A percentile compares a stretch with the other conserved stretches of the same genome.
Evolutionary conservation across 2,329 filamentous ascomycete genomes (phyloP).

Genomic region (Nectriaceae sp.): DNA sequence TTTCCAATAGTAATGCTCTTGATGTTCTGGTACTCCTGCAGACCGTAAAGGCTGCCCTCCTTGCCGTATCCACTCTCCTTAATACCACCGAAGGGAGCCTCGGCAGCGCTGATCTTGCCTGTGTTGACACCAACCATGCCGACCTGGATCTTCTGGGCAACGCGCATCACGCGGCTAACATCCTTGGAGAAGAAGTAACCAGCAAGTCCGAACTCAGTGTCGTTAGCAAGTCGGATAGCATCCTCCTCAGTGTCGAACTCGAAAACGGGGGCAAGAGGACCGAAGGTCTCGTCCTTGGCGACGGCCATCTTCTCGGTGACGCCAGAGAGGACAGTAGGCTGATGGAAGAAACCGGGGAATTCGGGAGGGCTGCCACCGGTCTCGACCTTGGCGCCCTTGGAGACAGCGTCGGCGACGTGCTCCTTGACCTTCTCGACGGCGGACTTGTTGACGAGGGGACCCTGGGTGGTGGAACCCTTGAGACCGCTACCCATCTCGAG

Average conservation of each 20-base stretch:
- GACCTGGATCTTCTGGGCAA: conserved; percentile 58
- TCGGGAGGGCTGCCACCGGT: conserved; percentile 64
- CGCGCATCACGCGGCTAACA: conserved; percentile 41
- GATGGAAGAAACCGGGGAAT: conserved; percentile 65
- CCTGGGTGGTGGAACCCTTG: conserved; percentile 28
- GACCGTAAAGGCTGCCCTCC: conserved; percentile 46
- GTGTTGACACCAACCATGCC: conserved; percentile 64
- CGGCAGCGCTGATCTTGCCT: conserved; percentile 35
- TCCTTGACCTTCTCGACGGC: conserved; percentile 62
- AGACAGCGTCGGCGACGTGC: conserved; percentile 62
- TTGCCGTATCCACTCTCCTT: conserved; percentile 40
- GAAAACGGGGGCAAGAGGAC: conserved; percentile 31
- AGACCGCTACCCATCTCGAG: conserved; percentile 31
- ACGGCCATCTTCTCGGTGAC: conserved; percentile 33
- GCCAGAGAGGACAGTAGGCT: conserved; percentile 70
- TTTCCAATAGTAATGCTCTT: conserved; percentile 43
- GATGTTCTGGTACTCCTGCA: conserved; percentile 48
- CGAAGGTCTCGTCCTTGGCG: conserved; percentile 35
- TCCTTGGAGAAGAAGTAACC: conserved; percentile 38
- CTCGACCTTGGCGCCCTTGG: conserved; percentile 60
- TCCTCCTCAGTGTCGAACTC: conserved; percentile 41
- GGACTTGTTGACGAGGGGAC: conserved; percentile 61
- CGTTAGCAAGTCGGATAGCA: conserved; percentile 39
- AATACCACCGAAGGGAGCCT: conserved; percentile 37
- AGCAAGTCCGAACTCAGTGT: conserved; percentile 40